Conservation (phyloP, 768 basidiomycete species). For the Fibroporia radiculosa region DNA sequence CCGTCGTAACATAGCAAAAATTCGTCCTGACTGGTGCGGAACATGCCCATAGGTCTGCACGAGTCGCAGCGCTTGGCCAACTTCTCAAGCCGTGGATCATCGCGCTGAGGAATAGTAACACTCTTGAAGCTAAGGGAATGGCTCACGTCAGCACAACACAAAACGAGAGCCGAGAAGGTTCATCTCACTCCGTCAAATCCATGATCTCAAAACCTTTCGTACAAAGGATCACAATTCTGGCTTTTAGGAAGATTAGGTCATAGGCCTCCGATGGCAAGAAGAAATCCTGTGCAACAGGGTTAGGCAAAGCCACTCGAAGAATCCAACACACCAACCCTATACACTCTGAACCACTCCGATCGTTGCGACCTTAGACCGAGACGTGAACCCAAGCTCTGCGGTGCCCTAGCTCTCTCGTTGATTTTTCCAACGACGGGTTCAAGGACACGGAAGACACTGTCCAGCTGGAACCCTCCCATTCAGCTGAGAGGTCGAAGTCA, state of each 20-base stretch:
- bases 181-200: slow-evolving; percentile 84
- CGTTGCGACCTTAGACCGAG: slow-evolving; percentile 72
- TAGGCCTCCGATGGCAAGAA: slow-evolving; percentile 89
- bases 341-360: slow-evolving; percentile 93
- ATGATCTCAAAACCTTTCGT: slow-evolving; percentile 96
- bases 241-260: slow-evolving; percentile 87
- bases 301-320: neutral
- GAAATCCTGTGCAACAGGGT: slow-evolving; percentile 49
- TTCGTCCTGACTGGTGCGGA: slow-evolving; percentile 79
- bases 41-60: slow-evolving; percentile 83
- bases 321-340: slow-evolving; percentile 41
- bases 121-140: slow-evolving; percentile 62
- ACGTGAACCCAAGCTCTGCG: slow-evolving; percentile 62
- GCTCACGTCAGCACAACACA: neutral
- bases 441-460: slow-evolving; percentile 94
- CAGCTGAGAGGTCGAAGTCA: slow-evolving; percentile 12
- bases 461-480: slow-evolving; percentile 37
- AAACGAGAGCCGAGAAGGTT: neutral
- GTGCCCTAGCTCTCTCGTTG: slow-evolving; percentile 65
- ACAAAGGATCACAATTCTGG: slow-evolving; percentile 88
- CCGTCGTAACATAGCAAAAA: slow-evolving; percentile 88
- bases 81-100: slow-evolving; percentile 56
- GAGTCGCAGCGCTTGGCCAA: slow-evolving; percentile 77
- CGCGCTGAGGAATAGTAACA: slow-evolving; percentile 81
- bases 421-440: slow-evolving; percentile 93